These are phyloP conservation scores for Jackrogersella multiformis DNA, from an alignment of 495 filamentous ascomycete species.

Conservation along the genomic window DNA sequence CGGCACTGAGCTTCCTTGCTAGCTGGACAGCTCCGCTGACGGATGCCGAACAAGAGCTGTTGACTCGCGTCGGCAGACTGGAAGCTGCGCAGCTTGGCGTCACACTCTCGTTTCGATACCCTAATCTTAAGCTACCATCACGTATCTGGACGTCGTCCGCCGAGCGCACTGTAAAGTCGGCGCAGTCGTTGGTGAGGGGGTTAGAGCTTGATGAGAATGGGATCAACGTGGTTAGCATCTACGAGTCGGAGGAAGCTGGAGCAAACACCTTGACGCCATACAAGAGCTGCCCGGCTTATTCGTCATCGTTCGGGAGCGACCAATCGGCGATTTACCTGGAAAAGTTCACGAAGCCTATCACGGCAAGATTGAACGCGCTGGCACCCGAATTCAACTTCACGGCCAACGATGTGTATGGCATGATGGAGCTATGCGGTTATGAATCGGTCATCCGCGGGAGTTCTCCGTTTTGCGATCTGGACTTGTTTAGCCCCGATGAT, in stretches of 20 bases:
- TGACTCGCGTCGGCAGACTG: slow-evolving; percentile 54
- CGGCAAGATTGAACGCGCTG: slow-evolving; percentile 51
- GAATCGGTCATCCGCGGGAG: slow-evolving; percentile 59
- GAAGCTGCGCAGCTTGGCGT: slow-evolving; percentile 55
- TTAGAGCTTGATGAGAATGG: slow-evolving; percentile 54
- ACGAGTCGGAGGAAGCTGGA: slow-evolving; percentile 51
- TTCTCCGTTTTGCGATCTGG: slow-evolving; percentile 56
- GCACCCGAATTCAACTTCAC: slow-evolving; percentile 59
- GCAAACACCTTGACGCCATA: slow-evolving; percentile 61
- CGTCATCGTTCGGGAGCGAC: slow-evolving; percentile 54
- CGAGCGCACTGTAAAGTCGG: slow-evolving; percentile 57
- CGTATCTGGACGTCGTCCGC: slow-evolving; percentile 60
- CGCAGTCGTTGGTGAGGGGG: slow-evolving; percentile 53
- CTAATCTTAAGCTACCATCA: slow-evolving; percentile 50
- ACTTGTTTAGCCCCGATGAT: slow-evolving; percentile 58
- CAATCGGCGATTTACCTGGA: slow-evolving; percentile 53
- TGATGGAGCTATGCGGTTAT: slow-evolving; percentile 61
- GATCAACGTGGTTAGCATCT: slow-evolving; percentile 52
- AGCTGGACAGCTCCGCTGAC: slow-evolving; percentile 53
- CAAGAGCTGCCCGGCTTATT: slow-evolving; percentile 58
- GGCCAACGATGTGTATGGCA: slow-evolving; percentile 57
- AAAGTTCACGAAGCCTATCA: slow-evolving; percentile 56
- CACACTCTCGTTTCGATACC: slow-evolving; percentile 57
- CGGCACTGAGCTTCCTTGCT: slow-evolving; percentile 51
- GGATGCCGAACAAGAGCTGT: slow-evolving; percentile 54